Conservation (phyloP, 495 filamentous ascomycete genomes). For the Podospora bellae-mahoneyi region DNA sequence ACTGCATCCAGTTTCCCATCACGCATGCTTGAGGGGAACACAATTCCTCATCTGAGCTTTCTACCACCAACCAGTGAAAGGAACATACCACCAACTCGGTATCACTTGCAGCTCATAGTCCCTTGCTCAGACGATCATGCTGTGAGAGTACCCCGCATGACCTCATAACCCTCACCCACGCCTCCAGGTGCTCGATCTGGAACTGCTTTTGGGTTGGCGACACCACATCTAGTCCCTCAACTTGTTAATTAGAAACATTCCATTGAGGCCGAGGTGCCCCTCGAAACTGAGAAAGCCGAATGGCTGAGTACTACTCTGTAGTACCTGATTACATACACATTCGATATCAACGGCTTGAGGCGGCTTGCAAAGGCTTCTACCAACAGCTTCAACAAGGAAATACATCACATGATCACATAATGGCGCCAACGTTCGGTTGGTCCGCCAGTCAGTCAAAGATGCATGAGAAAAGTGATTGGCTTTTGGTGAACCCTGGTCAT, state of each 20-base stretch:
- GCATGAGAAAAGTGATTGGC: constrained; percentile 25
- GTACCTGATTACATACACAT: neutral
- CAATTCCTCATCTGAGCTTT: neutral
- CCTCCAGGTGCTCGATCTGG: neutral
- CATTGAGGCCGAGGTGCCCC: neutral
- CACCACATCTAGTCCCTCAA: neutral
- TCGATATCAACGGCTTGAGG: neutral
- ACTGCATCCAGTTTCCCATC: neutral
- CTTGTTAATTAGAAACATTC: neutral
- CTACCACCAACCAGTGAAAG: neutral
- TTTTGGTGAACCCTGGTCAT: constrained; percentile 34
- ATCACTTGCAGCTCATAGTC: neutral
- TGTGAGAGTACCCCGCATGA: neutral
- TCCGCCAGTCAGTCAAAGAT: neutral
- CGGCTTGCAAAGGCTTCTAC: constrained; percentile 1
- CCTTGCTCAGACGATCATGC: neutral
- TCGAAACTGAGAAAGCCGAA: neutral
- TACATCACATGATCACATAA: neutral
- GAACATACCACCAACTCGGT: neutral
- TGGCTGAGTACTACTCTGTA: too few species aligned
- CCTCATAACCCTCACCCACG: neutral
- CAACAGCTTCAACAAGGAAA: neutral
- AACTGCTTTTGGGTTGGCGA: neutral
- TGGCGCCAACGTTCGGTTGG: neutral
- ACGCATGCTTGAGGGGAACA: neutral